Evolutionary conservation across 2,329 filamentous ascomycete species (phyloP).

Genomic region (Blastomyces silverae): DNA sequence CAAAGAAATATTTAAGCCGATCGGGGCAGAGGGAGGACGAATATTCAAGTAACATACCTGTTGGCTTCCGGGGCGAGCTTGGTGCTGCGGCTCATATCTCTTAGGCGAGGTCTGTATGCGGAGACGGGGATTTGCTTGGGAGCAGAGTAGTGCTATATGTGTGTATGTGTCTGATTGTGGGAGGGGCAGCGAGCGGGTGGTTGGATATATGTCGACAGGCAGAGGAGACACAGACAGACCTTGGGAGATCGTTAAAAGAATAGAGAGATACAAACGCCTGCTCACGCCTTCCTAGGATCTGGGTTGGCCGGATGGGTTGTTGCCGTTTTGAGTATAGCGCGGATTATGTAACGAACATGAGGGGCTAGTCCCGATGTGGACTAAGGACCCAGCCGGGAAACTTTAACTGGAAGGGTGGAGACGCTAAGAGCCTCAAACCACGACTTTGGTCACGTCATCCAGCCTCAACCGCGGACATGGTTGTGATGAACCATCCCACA

Average conservation of each 20-base stretch:
- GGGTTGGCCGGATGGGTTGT: not conserved
- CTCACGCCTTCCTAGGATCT: too few species aligned
- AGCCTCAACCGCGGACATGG: too few species aligned
- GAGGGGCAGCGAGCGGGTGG: not conserved
- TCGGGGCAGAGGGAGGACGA: conserved; percentile 24
- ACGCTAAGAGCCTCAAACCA: too few species aligned
- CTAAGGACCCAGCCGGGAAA: too few species aligned
- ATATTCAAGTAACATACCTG: conserved; percentile 56
- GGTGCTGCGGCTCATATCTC: conserved; percentile 91
- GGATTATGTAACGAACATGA: not conserved
- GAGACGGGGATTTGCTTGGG: not conserved
- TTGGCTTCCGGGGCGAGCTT: conserved; percentile 99
- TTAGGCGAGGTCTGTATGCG: conserved; percentile 7
- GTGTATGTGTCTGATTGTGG: not conserved
- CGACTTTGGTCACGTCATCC: too few species aligned
- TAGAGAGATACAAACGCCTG: not conserved
- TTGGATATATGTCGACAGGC: not conserved
- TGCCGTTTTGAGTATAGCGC: not conserved
- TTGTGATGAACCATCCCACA: too few species aligned
- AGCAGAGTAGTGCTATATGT: not conserved
- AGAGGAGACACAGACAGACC: not conserved
- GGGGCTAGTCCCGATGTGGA: not conserved
- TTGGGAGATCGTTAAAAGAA: not conserved
- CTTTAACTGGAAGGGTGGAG: too few species aligned
- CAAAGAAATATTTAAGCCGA: conserved; percentile 18